Conservation (phyloP, 73 alveolate genomes). For the Paramecium biaurelia region DNA sequence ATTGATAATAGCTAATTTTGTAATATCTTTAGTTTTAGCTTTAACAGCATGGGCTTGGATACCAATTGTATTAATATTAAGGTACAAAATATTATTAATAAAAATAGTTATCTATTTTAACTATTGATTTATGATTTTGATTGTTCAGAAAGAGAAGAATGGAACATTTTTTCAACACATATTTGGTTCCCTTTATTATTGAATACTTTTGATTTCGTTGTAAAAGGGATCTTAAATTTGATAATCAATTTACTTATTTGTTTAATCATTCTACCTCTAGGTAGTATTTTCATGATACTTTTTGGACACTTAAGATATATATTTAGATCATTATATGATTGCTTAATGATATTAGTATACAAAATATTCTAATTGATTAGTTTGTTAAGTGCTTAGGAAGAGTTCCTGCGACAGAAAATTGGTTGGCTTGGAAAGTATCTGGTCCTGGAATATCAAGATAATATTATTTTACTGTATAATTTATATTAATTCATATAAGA, state of each 20-base stretch:
- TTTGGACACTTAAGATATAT: conserved; percentile 66
- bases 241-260: background rate
- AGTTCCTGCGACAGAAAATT: conserved; percentile 67
- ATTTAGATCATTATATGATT: conserved; percentile 67
- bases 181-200: background rate
- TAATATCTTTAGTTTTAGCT: conserved; percentile 33
- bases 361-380: background rate
- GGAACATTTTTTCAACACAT: background rate
- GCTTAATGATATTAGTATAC: conserved; percentile 15
- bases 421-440: conserved; percentile 71
- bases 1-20: conserved; percentile 32
- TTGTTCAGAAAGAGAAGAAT: background rate
- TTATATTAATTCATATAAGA: conserved; percentile 51
- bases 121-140: background rate
- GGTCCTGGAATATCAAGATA: conserved; percentile 67
- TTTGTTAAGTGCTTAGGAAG: conserved; percentile 64
- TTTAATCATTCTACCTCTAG: conserved; percentile 57
- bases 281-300: conserved; percentile 34
- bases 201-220: background rate
- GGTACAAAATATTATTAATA: background rate
- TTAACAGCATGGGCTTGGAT: conserved; percentile 47
- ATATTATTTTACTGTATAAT: conserved; percentile 18
- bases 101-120: background rate
- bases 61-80: background rate
- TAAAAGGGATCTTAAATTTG: background rate